Evolutionary conservation across 768 basidiomycete species (phyloP).

Genomic region (Chalciporus chontae): DNA sequence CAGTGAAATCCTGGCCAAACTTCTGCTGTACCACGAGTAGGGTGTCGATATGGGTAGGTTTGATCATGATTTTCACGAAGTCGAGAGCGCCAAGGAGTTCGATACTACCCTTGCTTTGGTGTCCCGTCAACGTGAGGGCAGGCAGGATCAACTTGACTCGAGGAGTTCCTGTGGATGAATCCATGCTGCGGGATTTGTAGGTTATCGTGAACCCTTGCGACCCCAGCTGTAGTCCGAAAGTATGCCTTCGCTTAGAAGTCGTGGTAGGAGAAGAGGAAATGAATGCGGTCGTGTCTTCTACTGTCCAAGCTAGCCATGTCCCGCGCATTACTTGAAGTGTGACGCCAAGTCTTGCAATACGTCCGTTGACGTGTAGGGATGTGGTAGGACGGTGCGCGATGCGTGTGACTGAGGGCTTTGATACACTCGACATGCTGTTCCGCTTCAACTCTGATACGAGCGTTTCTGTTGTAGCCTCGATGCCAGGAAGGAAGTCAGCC

Average conservation of each 20-base stretch:
- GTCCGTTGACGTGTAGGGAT: slow-evolving; percentile 50
- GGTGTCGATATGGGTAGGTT: slow-evolving; percentile 82
- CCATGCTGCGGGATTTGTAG: slow-evolving; percentile 36
- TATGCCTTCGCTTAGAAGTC: slow-evolving; percentile 32
- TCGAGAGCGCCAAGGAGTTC: slow-evolving; percentile 61
- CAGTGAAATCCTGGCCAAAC: slow-evolving; percentile 86
- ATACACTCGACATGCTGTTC: slow-evolving; percentile 35
- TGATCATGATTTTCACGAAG: slow-evolving; percentile 67
- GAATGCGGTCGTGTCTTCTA: slow-evolving; percentile 48
- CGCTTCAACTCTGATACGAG: slow-evolving; percentile 62
- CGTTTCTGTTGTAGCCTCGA: slow-evolving; percentile 63
- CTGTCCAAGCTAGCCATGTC: slow-evolving; percentile 80
- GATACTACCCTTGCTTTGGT: slow-evolving; percentile 43
- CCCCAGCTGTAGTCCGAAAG: slow-evolving; percentile 63
- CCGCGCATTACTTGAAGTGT: slow-evolving; percentile 84
- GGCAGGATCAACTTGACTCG: slow-evolving; percentile 66
- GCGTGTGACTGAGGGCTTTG: slow-evolving; percentile 25
- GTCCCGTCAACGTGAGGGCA: slow-evolving; percentile 59
- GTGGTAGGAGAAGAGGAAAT: slow-evolving; percentile 37
- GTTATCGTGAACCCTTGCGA: slow-evolving; percentile 62
- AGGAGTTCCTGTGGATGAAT: slow-evolving; percentile 38
- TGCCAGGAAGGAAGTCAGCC: slow-evolving; percentile 70
- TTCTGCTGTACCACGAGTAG: slow-evolving; percentile 82
- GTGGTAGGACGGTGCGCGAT: slow-evolving; percentile 6
- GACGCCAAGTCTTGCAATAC: slow-evolving; percentile 49